phyloP scores from a whole-genome alignment of 2,329 filamentous ascomycete species.

The Aspergillus intermedius region DNA sequence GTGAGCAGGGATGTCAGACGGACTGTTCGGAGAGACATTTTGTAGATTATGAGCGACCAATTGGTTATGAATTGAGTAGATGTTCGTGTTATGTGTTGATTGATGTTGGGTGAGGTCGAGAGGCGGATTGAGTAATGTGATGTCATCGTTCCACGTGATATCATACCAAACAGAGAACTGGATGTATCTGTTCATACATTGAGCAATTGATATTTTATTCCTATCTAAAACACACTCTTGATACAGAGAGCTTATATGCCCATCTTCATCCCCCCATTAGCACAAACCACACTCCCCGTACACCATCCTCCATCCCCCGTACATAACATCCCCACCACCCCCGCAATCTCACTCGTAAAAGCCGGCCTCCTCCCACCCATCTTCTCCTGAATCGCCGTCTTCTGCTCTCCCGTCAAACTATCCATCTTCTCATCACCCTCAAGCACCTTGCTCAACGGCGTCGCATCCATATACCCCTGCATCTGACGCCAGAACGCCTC shows the following conservation, averaged over 20 bases:
- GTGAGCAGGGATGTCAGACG: neutral
- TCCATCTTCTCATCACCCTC: constrained; percentile 54
- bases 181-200: no score
- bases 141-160: neutral
- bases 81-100: no score
- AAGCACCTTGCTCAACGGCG: constrained; percentile 58
- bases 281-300: constrained; percentile 72
- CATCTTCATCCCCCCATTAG: constrained; percentile 70
- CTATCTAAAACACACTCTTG: no score
- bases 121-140: neutral
- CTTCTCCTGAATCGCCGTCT: constrained; percentile 55
- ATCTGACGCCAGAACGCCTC: constrained; percentile 54
- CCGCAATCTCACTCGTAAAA: constrained; percentile 65
- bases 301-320: constrained; percentile 66
- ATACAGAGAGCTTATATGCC: constrained; percentile 6
- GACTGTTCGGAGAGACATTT: constrained; percentile 1
- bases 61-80: neutral
- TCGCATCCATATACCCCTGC: constrained; percentile 55
- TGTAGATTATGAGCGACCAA: neutral
- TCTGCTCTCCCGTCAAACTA: constrained; percentile 53
- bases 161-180: neutral
- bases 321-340: constrained; percentile 70
- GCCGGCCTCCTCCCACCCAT: constrained; percentile 54
- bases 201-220: neutral
- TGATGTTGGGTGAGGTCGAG: neutral